Evolutionary conservation across 805 yeast genomes (phyloP).

Genomic region (Cephaloascus albidus): DNA sequence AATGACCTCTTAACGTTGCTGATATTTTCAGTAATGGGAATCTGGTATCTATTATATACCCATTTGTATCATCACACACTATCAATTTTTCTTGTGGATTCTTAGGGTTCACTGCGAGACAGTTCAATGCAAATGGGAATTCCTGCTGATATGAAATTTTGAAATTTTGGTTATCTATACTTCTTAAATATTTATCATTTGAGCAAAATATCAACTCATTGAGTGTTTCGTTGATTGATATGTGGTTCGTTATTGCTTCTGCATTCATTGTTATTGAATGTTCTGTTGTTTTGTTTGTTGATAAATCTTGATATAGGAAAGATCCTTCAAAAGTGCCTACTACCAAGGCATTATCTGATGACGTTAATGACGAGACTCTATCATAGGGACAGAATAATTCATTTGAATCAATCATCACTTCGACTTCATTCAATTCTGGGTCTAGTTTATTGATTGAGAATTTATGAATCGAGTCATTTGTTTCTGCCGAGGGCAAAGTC

Average conservation of each 20-base stretch:
- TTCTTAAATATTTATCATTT: constrained; percentile 36
- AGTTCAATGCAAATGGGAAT: constrained; percentile 42
- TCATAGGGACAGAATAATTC: constrained; percentile 15
- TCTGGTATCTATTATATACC: constrained; percentile 36
- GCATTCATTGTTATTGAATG: constrained; percentile 27
- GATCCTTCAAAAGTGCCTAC: constrained; percentile 52
- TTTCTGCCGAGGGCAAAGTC: constrained; percentile 15
- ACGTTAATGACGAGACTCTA: constrained; percentile 38
- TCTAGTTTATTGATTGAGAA: constrained; percentile 15
- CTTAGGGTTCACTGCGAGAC: constrained; percentile 30
- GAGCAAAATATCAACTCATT: constrained; percentile 34
- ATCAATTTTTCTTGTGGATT: constrained; percentile 29
- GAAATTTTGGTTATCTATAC: constrained; percentile 23
- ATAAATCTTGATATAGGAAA: constrained; percentile 25
- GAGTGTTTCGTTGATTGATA: constrained; percentile 20
- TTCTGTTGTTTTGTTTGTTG: constrained; percentile 18
- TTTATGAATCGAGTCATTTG: constrained; percentile 14
- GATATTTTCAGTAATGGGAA: constrained; percentile 7
- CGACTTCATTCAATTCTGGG: constrained; percentile 14
- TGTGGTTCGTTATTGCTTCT: constrained; percentile 46
- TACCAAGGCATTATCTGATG: constrained; percentile 29
- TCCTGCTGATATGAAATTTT: constrained; percentile 5
- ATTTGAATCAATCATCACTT: constrained; percentile 22
- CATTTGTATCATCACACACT: constrained; percentile 39
- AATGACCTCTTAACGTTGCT: constrained; percentile 30